These are phyloP conservation scores for Aspergillus olivimuriae DNA, from an alignment of 495 filamentous ascomycete genomes.

Conservation along the genomic window DNA sequence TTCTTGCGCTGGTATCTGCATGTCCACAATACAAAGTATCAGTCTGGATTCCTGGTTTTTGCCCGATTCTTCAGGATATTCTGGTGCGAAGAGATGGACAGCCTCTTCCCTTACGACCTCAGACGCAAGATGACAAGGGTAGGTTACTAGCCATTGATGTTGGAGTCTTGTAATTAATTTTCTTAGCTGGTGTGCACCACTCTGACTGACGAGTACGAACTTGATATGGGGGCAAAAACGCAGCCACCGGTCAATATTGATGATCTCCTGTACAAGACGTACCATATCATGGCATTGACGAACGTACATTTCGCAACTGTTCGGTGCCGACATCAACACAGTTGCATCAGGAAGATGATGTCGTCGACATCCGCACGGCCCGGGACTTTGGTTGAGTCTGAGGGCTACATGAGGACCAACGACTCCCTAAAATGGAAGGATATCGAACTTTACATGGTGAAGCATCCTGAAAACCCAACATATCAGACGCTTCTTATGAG, in stretches of 20 bases:
- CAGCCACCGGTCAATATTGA: slow-evolving; percentile 12
- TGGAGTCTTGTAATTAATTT: not conserved
- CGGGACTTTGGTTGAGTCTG: slow-evolving; percentile 14
- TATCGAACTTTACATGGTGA: slow-evolving; percentile 22
- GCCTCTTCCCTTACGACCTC: slow-evolving; percentile 3
- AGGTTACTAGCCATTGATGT: not conserved
- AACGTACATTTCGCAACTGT: slow-evolving; percentile 14
- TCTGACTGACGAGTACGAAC: slow-evolving; percentile 12
- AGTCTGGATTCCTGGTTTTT: slow-evolving; percentile 10
- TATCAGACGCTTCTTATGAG: slow-evolving; percentile 20
- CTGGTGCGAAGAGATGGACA: slow-evolving; percentile 9
- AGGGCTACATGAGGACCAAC: slow-evolving; percentile 14
- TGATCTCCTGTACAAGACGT: slow-evolving; percentile 13
- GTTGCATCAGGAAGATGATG: slow-evolving; percentile 22
- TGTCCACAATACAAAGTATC: slow-evolving; percentile 5
- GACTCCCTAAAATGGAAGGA: slow-evolving; percentile 21
- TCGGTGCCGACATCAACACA: slow-evolving; percentile 12
- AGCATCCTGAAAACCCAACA: slow-evolving; percentile 14
- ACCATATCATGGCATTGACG: slow-evolving; percentile 11
- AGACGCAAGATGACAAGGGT: slow-evolving; percentile 6
- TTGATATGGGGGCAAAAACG: slow-evolving; percentile 10
- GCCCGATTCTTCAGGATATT: slow-evolving; percentile 11
- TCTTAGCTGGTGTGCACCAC: not conserved
- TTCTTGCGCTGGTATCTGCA: slow-evolving; percentile 10
- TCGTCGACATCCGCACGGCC: slow-evolving; percentile 15